phyloP scores from a whole-genome alignment of 1,284 basidiomycete genomes.

The Somion occarium region DNA sequence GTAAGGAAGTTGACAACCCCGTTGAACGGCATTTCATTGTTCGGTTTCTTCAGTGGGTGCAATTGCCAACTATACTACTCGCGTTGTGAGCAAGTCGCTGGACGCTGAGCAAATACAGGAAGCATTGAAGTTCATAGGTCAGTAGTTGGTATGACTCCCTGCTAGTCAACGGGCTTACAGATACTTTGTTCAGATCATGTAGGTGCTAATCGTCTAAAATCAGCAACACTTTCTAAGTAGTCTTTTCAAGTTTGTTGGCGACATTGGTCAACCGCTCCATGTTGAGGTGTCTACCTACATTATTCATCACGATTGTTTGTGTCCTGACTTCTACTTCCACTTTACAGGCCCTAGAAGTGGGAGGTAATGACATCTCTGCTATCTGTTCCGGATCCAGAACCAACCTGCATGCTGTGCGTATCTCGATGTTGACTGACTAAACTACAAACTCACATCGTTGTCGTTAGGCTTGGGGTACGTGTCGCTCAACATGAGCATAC shows the following conservation, averaged over 20 bases:
- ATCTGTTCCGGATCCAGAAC: conserved; percentile 29
- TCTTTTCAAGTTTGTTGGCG: conserved; percentile 8
- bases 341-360: conserved; percentile 20
- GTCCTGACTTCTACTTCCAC: conserved; percentile 13
- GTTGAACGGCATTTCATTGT: too few relatives aligned
- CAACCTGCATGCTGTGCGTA: conserved; percentile 46
- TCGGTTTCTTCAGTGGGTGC: conserved; percentile 41
- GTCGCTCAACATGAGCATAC: not conserved
- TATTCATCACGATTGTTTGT: conserved; percentile 20
- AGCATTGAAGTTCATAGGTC: conserved; percentile 44
- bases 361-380: conserved; percentile 26
- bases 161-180: conserved; percentile 1
- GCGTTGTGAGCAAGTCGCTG: conserved; percentile 39
- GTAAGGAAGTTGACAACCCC: too few relatives aligned
- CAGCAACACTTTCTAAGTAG: conserved; percentile 24
- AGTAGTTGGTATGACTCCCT: conserved; percentile 2
- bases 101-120: conserved; percentile 39
- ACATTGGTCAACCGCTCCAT: conserved; percentile 12
- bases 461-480: conserved; percentile 21
- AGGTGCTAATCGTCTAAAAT: conserved; percentile 26
- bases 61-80: conserved; percentile 52
- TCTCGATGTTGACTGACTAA: not conserved
- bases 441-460: not conserved
- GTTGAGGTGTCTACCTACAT: conserved; percentile 18
- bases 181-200: conserved; percentile 23